These are phyloP conservation scores for Cryptococcus floricola DNA, from an alignment of 1,284 basidiomycete genomes.

Conservation along the genomic window DNA sequence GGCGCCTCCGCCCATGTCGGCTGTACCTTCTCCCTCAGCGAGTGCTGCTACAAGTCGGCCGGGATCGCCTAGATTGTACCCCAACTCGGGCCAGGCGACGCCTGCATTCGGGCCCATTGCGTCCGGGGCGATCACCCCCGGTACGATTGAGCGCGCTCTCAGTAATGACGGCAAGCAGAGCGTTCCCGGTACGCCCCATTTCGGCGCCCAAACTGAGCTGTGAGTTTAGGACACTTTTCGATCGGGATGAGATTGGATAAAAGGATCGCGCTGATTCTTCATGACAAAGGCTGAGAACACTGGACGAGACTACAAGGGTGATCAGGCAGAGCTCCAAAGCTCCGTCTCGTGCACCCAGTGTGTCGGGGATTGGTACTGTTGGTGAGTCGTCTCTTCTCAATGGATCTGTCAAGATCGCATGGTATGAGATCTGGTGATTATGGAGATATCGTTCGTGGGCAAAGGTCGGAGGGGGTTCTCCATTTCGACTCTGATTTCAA, in stretches of 20 bases:
- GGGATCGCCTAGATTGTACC: constrained; percentile 7
- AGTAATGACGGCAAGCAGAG: constrained; percentile 18
- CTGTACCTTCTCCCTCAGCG: constrained; percentile 28
- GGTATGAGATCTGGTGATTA: no score
- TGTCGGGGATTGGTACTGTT: constrained; percentile 49
- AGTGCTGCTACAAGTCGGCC: constrained; percentile 27
- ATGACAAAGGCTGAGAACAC: constrained; percentile 33
- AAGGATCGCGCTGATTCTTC: background rate
- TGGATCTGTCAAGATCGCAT: background rate
- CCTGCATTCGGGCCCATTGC: background rate
- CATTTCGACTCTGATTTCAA: no score
- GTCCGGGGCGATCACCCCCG: background rate
- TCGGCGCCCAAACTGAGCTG: constrained; percentile 47
- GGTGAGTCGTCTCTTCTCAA: constrained; percentile 23
- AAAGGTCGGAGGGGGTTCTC: no score
- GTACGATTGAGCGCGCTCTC: constrained; percentile 2
- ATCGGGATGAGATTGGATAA: background rate
- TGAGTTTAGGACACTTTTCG: constrained; percentile 12
- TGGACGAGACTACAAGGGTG: constrained; percentile 47
- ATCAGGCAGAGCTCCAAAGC: constrained; percentile 42
- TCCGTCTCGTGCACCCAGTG: constrained; percentile 44
- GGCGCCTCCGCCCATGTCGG: constrained; percentile 22
- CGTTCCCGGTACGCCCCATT: constrained; percentile 47
- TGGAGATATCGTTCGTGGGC: background rate
- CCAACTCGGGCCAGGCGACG: background rate